These are phyloP conservation scores for Monosporascus sp. DNA, from an alignment of 2,329 filamentous ascomycete species.

Conservation along the genomic window DNA sequence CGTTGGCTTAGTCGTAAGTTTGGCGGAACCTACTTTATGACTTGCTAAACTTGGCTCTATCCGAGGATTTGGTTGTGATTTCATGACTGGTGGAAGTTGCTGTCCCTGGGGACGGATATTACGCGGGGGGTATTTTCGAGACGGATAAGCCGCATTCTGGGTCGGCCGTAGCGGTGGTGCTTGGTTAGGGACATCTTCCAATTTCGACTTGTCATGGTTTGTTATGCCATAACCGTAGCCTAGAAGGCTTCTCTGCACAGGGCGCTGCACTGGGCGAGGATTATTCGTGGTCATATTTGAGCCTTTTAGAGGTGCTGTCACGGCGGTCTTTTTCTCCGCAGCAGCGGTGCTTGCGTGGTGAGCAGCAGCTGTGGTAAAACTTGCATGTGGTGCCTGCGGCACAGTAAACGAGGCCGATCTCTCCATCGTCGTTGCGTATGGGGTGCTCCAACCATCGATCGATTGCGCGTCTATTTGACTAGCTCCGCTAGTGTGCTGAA, in stretches of 20 bases:
- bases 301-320: conserved; percentile 10
- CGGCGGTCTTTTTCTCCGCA: conserved; percentile 26
- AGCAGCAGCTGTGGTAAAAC: conserved; percentile 58
- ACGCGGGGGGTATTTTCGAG: conserved; percentile 19
- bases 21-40: conserved; percentile 38
- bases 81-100: conserved; percentile 1
- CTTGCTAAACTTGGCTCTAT: conserved; percentile 28
- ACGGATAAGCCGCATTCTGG: conserved; percentile 7
- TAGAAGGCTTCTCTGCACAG: conserved; percentile 25
- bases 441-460: conserved; percentile 29
- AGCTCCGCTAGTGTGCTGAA: conserved; percentile 26
- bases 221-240: conserved; percentile 26
- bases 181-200: conserved; percentile 1
- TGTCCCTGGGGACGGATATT: conserved; percentile 11
- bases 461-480: conserved; percentile 33
- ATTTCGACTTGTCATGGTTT: conserved; percentile 26
- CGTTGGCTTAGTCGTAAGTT: conserved; percentile 30
- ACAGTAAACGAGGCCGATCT: conserved; percentile 54
- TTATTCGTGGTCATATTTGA: conserved; percentile 8
- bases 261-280: conserved; percentile 11
- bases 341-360: conserved; percentile 41
- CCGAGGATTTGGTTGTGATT: conserved; percentile 9
- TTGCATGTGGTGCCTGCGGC: conserved; percentile 40
- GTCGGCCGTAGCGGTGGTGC: conserved; percentile 1
- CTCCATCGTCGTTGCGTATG: conserved; percentile 59